Percentiles rank a stretch among this genome's conserved stretches.
Evolutionary conservation across 2,329 filamentous ascomycete genomes (phyloP).

Genomic region (Aspergillus candidus): DNA sequence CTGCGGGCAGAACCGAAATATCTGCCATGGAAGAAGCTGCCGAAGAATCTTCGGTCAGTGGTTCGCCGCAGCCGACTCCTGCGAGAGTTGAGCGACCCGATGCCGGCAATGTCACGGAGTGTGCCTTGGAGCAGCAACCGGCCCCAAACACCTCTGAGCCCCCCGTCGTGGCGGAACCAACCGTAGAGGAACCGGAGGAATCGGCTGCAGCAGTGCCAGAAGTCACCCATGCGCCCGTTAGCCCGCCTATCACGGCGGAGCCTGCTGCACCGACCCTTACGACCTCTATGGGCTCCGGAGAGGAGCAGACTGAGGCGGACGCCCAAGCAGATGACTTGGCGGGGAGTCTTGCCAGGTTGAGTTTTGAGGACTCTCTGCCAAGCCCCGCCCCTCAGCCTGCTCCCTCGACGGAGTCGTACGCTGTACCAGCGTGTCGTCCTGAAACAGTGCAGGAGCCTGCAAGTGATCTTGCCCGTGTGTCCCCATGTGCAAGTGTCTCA

Average conservation of each 20-base stretch:
- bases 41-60: not conserved
- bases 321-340: slow-evolving; percentile 6
- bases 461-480: not conserved
- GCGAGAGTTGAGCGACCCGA: not conserved
- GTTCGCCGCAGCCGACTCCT: not conserved
- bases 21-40: not conserved
- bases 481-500: not conserved
- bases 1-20: not conserved
- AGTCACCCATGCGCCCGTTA: too few species aligned
- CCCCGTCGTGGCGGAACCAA: slow-evolving; percentile 8
- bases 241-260: not conserved
- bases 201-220: not conserved
- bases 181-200: slow-evolving; percentile 6
- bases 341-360: slow-evolving; percentile 5
- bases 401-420: slow-evolving; percentile 5
- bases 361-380: slow-evolving; percentile 5
- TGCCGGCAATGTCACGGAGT: too few species aligned
- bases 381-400: slow-evolving; percentile 6
- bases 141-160: slow-evolving; percentile 8
- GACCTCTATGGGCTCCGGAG: slow-evolving; percentile 7
- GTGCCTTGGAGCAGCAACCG: too few species aligned
- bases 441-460: slow-evolving; percentile 5
- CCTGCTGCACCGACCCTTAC: not conserved
- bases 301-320: slow-evolving; percentile 8
- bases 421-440: slow-evolving; percentile 6